Conservation (phyloP, 2,329 filamentous ascomycete species). For the Botryotinia globosa region DNA sequence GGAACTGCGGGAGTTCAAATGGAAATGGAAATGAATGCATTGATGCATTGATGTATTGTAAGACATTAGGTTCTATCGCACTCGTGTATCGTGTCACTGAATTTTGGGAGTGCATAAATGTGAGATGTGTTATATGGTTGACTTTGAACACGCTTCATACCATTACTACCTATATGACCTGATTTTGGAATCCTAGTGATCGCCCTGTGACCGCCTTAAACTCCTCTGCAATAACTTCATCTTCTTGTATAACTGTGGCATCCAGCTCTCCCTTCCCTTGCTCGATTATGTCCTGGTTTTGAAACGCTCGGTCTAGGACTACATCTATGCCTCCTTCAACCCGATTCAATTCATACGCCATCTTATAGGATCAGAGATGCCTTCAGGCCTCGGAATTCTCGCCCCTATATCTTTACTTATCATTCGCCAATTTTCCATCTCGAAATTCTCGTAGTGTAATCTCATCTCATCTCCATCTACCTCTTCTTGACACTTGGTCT, state of each 20-base stretch:
- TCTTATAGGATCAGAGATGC: neutral
- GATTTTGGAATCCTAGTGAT: slow-evolving; percentile 16
- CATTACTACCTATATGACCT: slow-evolving; percentile 18
- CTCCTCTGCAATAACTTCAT: slow-evolving; percentile 7
- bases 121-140: neutral
- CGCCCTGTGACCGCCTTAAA: slow-evolving; percentile 18
- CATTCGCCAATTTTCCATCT: neutral
- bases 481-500: slow-evolving; percentile 41
- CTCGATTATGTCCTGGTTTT: neutral
- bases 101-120: neutral
- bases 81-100: neutral
- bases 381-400: neutral
- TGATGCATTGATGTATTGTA: neutral
- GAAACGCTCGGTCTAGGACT: neutral
- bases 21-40: neutral
- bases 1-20: neutral
- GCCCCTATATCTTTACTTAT: slow-evolving; percentile 3
- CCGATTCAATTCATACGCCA: neutral
- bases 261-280: neutral
- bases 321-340: neutral
- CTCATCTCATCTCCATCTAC: slow-evolving; percentile 24
- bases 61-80: neutral
- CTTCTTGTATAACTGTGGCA: neutral
- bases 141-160: slow-evolving; percentile 7
- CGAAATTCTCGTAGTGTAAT: neutral